phyloP scores from a whole-genome alignment of 495 filamentous ascomycete genomes.

The Aspergillus bridgeri region DNA sequence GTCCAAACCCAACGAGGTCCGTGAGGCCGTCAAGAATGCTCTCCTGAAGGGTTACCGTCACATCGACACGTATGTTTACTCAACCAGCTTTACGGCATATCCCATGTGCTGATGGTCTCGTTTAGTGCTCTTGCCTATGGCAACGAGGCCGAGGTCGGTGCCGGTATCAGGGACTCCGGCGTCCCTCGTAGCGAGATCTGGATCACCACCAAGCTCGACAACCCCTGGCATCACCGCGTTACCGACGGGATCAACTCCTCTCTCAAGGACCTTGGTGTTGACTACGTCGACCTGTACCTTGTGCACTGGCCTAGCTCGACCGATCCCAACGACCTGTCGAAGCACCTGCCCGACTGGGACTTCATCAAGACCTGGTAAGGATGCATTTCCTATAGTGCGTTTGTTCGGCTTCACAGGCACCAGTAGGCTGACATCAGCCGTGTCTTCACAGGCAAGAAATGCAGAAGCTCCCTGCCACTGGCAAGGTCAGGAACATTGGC shows the following conservation, averaged over 20 bases:
- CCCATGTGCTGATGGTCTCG: neutral
- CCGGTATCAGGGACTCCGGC: constrained; percentile 74
- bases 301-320: constrained; percentile 80
- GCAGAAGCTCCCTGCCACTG: constrained; percentile 75
- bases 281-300: constrained; percentile 83
- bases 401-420: neutral
- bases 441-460: constrained; percentile 55
- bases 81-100: constrained; percentile 11
- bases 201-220: constrained; percentile 86
- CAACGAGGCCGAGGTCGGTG: constrained; percentile 80
- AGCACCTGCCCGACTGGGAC: constrained; percentile 68
- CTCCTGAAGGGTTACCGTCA: constrained; percentile 69
- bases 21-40: constrained; percentile 72
- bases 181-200: constrained; percentile 79
- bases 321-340: constrained; percentile 52
- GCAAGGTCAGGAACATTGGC: constrained; percentile 73
- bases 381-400: neutral
- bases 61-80: constrained; percentile 54
- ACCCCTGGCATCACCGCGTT: constrained; percentile 71
- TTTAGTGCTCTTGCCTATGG: constrained; percentile 72
- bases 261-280: constrained; percentile 63
- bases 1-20: constrained; percentile 59
- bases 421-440: neutral
- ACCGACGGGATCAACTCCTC: constrained; percentile 66
- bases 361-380: constrained; percentile 73